Percentiles rank a stretch among this genome's conserved stretches.
phyloP scores from a whole-genome alignment of 2,329 filamentous ascomycete species.

The Magnaporthales sp. region DNA sequence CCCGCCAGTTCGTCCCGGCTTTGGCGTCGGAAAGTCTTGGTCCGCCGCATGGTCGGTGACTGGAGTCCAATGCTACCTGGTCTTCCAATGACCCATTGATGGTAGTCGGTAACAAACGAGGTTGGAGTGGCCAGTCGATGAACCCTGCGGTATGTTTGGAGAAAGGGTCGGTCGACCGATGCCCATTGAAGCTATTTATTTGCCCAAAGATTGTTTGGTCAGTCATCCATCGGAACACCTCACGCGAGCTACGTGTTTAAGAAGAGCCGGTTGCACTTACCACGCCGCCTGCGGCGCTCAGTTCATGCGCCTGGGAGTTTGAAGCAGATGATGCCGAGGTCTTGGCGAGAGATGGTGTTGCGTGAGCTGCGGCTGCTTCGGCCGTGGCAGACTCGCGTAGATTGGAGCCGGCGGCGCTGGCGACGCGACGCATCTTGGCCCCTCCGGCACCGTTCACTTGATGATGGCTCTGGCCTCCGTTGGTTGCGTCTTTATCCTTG shows the following conservation, averaged over 20 bases:
- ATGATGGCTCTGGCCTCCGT: conserved; percentile 14
- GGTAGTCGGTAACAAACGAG: conserved; percentile 57
- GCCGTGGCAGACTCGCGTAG: conserved; percentile 31
- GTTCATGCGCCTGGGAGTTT: background rate
- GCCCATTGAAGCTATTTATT: conserved; percentile 51
- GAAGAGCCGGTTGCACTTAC: background rate
- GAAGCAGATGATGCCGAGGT: background rate
- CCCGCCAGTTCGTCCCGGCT: conserved; percentile 64
- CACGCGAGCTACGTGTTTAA: background rate
- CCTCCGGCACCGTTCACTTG: conserved; percentile 26
- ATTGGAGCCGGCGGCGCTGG: conserved; percentile 41
- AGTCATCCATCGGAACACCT: background rate
- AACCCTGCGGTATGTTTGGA: conserved; percentile 68
- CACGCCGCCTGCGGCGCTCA: background rate
- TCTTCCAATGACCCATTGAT: conserved; percentile 52
- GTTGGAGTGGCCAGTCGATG: conserved; percentile 64
- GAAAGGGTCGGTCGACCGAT: conserved; percentile 55
- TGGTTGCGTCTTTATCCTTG: conserved; percentile 22
- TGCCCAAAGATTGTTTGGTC: background rate
- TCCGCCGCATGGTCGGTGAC: conserved; percentile 68
- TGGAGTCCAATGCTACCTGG: conserved; percentile 57
- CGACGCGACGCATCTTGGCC: conserved; percentile 46
- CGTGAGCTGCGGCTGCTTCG: background rate
- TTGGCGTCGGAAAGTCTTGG: conserved; percentile 55
- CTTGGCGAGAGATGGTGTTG: conserved; percentile 1